Evolutionary conservation across 495 filamentous ascomycete species (phyloP).

Genomic region (Bathelium albidoporum): DNA sequence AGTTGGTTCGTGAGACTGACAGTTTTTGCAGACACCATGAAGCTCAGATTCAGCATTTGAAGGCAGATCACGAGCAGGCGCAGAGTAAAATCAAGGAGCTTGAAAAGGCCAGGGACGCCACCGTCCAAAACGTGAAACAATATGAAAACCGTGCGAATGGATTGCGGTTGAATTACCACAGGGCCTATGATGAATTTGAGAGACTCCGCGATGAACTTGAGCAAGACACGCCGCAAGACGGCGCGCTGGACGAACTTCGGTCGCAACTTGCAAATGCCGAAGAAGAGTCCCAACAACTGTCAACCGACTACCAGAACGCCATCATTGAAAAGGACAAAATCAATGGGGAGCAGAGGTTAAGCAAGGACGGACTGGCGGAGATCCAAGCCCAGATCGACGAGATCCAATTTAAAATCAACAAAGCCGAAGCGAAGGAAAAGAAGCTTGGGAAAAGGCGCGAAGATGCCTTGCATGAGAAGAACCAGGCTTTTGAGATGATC

Average conservation of each 20-base stretch:
- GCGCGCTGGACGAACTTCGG: slow-evolving; percentile 50
- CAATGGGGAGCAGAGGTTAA: slow-evolving; percentile 33
- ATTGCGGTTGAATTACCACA: slow-evolving; percentile 46
- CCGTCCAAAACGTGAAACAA: slow-evolving; percentile 34
- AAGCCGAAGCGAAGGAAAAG: slow-evolving; percentile 49
- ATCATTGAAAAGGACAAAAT: slow-evolving; percentile 41
- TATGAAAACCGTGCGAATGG: slow-evolving; percentile 39
- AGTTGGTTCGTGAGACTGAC: background rate
- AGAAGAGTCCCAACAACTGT: slow-evolving; percentile 36
- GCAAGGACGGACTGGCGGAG: slow-evolving; percentile 34
- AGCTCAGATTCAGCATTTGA: slow-evolving; percentile 4
- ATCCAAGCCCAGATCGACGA: slow-evolving; percentile 32
- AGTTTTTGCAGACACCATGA: background rate
- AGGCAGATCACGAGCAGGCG: slow-evolving; percentile 6
- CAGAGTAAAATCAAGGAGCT: slow-evolving; percentile 36
- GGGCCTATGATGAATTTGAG: slow-evolving; percentile 46
- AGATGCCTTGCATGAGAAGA: slow-evolving; percentile 53
- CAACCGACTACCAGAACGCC: slow-evolving; percentile 44
- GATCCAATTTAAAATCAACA: slow-evolving; percentile 37
- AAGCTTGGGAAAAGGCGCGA: slow-evolving; percentile 41
- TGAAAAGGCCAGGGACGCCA: slow-evolving; percentile 22
- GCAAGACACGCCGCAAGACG: slow-evolving; percentile 48
- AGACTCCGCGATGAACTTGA: slow-evolving; percentile 52
- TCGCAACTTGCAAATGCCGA: slow-evolving; percentile 41
- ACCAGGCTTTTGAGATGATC: slow-evolving; percentile 45